Base-by-base conservation (phyloP, 169 alveolate genomes). In the Plasmodium vinckei region DNA sequence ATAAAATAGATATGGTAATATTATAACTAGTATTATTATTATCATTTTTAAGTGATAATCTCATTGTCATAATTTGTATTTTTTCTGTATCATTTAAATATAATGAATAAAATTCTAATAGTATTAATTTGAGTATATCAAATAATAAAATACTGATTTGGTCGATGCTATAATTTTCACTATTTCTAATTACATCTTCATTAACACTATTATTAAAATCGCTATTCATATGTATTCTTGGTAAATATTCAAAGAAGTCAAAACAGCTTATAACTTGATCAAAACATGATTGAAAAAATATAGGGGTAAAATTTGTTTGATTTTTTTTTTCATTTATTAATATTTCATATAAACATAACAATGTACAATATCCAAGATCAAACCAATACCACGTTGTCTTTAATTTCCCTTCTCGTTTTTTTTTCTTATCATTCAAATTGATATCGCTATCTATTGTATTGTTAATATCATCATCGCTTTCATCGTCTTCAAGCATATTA, bases 1-100 rank as follows among this genome's bases (percentile, higher is more conserved):
- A 57, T 39, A 77, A 25, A 10, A 77, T 77, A 25, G 46, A 61
- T 25, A 77, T 56, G 44, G 75, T 77, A n/a, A 77, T 47, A 63
- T 77, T 77, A 15, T 13, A 3, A 51, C 87, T 73, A 15, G 60
- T 44, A 59, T 77, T 63, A 56, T 77, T 77, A 33, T 77, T 65
- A 25, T 63, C 65, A 77, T 77, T 77, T 57, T 82, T 82, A n/a
- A 82, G 49, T 21, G 90, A 82, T 19, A 82, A 33, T 68, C 90
- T 65, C 90, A 82, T 82, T 6, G 90, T 82, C 82, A 82, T 82
- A 46, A 82, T 65, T 68, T 82, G 86, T 46, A 82, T 69, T 56
- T 82, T 82, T 82, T 53, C 72, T 5, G 72, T 82, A 23, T 82
- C 90, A 44, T 82, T 82, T 23, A 82, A 54, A 68, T 69, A 82